phyloP scores from a whole-genome alignment of 352 stramenopile genomes.

The Phytopythium boreale region DNA sequence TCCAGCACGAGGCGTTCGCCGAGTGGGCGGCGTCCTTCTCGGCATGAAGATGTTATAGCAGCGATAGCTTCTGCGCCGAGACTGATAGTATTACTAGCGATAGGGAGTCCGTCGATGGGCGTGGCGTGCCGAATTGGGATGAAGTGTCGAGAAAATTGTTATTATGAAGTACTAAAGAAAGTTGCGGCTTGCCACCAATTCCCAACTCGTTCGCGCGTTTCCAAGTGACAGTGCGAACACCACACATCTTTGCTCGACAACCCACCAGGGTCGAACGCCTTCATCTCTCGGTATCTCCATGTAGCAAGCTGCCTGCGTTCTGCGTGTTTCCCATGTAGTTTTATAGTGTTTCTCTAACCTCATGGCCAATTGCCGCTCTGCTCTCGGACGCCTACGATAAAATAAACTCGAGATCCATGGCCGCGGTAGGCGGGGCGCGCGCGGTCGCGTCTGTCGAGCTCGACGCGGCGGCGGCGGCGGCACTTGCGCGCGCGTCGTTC shows the following conservation, averaged over 20 bases:
- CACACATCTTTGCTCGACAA: too few relatives aligned
- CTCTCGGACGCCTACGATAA: slow-evolving; percentile 4
- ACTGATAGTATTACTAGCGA: background rate
- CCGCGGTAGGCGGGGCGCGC: background rate
- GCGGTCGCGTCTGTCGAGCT: background rate
- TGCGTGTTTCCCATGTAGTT: too few relatives aligned
- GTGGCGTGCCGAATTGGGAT: too few relatives aligned
- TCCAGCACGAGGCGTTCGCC: slow-evolving; percentile 16
- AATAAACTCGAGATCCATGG: slow-evolving; percentile 9
- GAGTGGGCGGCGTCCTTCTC: slow-evolving; percentile 2
- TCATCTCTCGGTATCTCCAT: too few relatives aligned
- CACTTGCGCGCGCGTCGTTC: background rate
- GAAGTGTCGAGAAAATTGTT: background rate
- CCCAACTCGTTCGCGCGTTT: too few relatives aligned
- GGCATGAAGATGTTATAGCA: background rate
- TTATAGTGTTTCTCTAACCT: background rate
- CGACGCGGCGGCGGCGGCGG: background rate
- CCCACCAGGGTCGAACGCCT: too few relatives aligned
- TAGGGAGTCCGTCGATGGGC: background rate
- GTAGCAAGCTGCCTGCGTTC: too few relatives aligned
- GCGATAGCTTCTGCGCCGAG: background rate
- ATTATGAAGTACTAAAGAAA: too few relatives aligned
- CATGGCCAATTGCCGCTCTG: background rate
- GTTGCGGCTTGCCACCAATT: too few relatives aligned
- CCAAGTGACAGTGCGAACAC: too few relatives aligned